Evolutionary conservation across 495 filamentous ascomycete genomes (phyloP), one percentile per base, ranked within the genome.

Genomic region (Coniosporium apollinis): DNA sequence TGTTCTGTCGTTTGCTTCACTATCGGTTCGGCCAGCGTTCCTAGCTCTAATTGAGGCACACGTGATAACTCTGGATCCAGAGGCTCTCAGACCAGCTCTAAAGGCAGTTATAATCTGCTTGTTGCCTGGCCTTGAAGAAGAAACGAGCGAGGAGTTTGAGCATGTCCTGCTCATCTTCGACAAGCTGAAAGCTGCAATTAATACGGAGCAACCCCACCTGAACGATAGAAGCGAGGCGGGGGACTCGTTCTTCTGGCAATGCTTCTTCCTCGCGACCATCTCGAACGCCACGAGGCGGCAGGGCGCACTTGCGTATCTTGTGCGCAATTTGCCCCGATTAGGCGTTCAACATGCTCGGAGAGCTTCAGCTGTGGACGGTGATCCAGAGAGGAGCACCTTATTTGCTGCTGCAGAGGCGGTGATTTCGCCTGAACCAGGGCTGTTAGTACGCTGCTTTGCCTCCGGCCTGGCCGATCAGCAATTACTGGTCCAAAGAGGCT

Each of bases 181-280:
- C 44, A 74, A 67, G 31, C 74, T 96, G 3, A 33, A 44, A 31
- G 10, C 56, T 56, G 4, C 45, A 39, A 25, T 56, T 62, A 28
- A 58, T 53, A 19, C 45, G 48, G 28, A 49, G 43, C 8, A 11
- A 21, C 6, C 11, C 31, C 56, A 62, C 15, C 58, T 62, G 7
- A 64, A 65, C 1, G 56, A 66, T n/a, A 57, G 59, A n/a, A 61
- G 66, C 33, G 67, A 65, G 10, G 57, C 64, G 7, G 76, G 72
- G 19, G 81, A 86, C 34, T 81, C 84, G 44, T 92, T 84, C 52
- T 99, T 94, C 52, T 99, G 89, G 89, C 89, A 99, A 60, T 94
- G 82, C 55, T 79, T 99, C 44, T 94, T 99, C 45, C 64, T 96
- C 24, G 83, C 85, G 10, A 74, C 82, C 0, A 92, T 99, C 22